Evolutionary conservation across 495 filamentous ascomycete species (phyloP).

Genomic region (Aspergillus bridgeri): DNA sequence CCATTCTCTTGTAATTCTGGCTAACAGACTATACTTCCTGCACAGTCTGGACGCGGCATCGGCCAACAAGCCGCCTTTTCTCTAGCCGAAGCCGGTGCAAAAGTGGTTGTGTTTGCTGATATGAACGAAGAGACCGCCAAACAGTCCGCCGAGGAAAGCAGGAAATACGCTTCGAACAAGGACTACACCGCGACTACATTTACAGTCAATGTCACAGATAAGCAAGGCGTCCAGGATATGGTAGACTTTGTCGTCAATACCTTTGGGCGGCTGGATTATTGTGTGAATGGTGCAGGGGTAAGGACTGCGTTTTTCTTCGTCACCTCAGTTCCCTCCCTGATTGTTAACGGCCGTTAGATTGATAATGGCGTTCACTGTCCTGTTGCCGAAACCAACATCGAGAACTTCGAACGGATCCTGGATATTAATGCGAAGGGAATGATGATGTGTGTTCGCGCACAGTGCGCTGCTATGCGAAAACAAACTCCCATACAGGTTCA

Average conservation of each 20-base stretch:
- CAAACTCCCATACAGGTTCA: neutral
- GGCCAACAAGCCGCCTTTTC: conserved; percentile 3
- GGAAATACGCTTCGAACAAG: conserved; percentile 1
- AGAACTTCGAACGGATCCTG: neutral
- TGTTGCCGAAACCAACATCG: neutral
- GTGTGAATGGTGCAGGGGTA: neutral
- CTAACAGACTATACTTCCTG: neutral
- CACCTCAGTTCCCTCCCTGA: neutral
- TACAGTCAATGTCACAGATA: neutral
- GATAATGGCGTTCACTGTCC: neutral
- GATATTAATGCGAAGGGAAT: neutral
- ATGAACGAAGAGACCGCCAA: neutral
- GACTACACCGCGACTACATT: neutral
- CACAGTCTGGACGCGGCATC: conserved; percentile 1
- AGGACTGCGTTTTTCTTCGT: neutral
- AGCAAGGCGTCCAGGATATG: neutral
- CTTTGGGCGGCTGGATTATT: conserved; percentile 2
- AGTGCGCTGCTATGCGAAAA: neutral
- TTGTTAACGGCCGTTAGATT: neutral
- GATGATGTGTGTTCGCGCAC: neutral
- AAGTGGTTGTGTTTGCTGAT: neutral
- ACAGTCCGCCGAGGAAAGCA: neutral
- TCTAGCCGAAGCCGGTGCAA: neutral
- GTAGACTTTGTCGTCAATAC: neutral
- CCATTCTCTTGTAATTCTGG: neutral